These are phyloP conservation scores for Raffaelea arxii DNA, from an alignment of 2,329 filamentous ascomycete genomes.

Conservation along the genomic window DNA sequence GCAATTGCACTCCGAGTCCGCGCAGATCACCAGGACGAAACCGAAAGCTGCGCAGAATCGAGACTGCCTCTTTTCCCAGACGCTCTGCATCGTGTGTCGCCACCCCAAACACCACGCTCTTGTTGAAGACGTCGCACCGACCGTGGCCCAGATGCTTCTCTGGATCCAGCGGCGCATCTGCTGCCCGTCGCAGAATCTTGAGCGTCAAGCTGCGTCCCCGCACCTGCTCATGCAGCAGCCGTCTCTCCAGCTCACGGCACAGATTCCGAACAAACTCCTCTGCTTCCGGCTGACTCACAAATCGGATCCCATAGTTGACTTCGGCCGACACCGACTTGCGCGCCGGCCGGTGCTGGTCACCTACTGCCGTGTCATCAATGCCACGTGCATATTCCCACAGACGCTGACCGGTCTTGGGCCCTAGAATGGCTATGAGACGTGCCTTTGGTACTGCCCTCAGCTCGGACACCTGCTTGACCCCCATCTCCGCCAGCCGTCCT, in stretches of 20 bases:
- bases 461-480: conserved; percentile 73
- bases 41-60: conserved; percentile 68
- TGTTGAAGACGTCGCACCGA: conserved; percentile 90
- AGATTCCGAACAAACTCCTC: conserved; percentile 85
- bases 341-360: conserved; percentile 71
- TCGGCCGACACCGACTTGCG: conserved; percentile 95
- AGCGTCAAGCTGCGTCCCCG: conserved; percentile 83
- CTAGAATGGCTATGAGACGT: conserved; percentile 60
- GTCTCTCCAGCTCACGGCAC: conserved; percentile 72
- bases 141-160: conserved; percentile 91
- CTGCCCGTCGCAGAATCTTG: conserved; percentile 84
- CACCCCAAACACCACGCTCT: conserved; percentile 72
- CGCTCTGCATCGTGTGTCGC: conserved; percentile 66
- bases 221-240: conserved; percentile 73
- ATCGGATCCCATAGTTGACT: conserved; percentile 96
- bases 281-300: conserved; percentile 82
- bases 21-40: conserved; percentile 89
- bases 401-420: conserved; percentile 87
- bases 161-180: conserved; percentile 82
- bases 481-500: conserved; percentile 78
- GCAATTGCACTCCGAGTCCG: conserved; percentile 87
- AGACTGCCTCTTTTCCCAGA: conserved; percentile 75
- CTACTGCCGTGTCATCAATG: conserved; percentile 77
- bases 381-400: conserved; percentile 85
- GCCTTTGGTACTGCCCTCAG: conserved; percentile 70